A percentile compares a stretch with the other conserved stretches of the same genome.
These are phyloP conservation scores for Fusarium udum DNA, from an alignment of 2,329 filamentous ascomycete genomes.

Conservation along the genomic window DNA sequence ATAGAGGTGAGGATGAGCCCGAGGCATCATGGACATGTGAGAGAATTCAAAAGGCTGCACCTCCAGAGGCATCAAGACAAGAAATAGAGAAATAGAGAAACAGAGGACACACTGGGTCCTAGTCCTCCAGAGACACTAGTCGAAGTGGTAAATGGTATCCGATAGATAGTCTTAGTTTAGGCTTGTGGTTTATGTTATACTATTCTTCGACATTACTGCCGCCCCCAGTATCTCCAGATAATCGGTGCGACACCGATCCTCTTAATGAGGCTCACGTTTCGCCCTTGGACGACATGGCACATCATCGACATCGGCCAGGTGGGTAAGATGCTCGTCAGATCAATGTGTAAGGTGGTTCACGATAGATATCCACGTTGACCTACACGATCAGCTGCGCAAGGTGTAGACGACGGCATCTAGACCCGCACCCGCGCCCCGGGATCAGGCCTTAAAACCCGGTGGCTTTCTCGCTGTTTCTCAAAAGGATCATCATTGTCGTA, in stretches of 20 bases:
- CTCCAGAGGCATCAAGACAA: background rate
- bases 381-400: constrained; percentile 38
- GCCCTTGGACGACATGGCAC: constrained; percentile 29
- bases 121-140: background rate
- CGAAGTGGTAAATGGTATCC: background rate
- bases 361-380: constrained; percentile 27
- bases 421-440: constrained; percentile 20
- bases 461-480: background rate
- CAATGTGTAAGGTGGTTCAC: constrained; percentile 3
- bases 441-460: constrained; percentile 5
- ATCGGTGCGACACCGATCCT: constrained; percentile 13
- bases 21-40: constrained; percentile 10
- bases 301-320: constrained; percentile 22
- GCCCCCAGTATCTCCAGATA: constrained; percentile 18
- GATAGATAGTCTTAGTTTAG: background rate
- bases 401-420: constrained; percentile 25
- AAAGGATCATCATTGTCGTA: constrained; percentile 5
- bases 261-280: constrained; percentile 37
- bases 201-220: constrained; percentile 17
- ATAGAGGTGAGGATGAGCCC: background rate
- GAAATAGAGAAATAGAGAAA: background rate
- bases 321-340: constrained; percentile 13
- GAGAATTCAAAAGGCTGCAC: background rate
- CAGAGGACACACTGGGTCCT: background rate
- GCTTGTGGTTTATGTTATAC: constrained; percentile 36